phyloP scores from a whole-genome alignment of 176 grass and related monocot species.

The sorghum (Sorghum bicolor) region Sorghum_bicolor_NCBIv3 NC_012877.2:49058501-49059000 shows the following conservation, averaged over 20 bases:
- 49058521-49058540: not conserved
- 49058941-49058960: not conserved
- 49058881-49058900: not conserved
- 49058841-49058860: conserved; percentile 20
- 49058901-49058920: not conserved
- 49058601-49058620: not conserved
- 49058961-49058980: not conserved
- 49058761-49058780: not conserved
- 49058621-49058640: not conserved
- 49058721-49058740: not conserved
- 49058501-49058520: not conserved
- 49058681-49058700: not conserved
- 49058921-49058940: not conserved
- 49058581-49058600: not conserved
- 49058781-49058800: conserved; percentile 19
- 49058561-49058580: not conserved
- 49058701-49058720: not conserved
- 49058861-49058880: conserved; percentile 8
- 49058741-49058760: not conserved
- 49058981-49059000: not conserved
- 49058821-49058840: not conserved
- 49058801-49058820: not conserved
- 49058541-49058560: not conserved
- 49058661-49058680: not conserved
- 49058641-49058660: not conserved